Evolutionary conservation across 73 alveolate genomes (phyloP).

Genomic region (Paramecium sonneborni): DNA sequence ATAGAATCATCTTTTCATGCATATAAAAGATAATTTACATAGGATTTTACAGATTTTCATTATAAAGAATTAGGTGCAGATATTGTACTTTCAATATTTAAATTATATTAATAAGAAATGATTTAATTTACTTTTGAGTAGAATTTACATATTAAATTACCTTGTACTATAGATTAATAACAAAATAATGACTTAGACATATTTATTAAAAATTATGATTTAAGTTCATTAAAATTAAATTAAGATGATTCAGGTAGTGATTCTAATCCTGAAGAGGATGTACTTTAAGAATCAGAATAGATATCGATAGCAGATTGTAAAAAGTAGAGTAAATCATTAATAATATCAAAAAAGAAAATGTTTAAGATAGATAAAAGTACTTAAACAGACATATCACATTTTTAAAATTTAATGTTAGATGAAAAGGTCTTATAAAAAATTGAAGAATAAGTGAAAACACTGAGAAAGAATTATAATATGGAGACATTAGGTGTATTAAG

Average conservation of each 20-base stretch:
- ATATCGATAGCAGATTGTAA: background rate
- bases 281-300: background rate
- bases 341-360: background rate
- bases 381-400: slow-evolving; percentile 17
- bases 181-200: background rate
- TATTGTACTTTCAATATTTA: background rate
- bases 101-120: background rate
- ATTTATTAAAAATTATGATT: background rate
- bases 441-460: slow-evolving; percentile 6
- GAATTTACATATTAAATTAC: background rate
- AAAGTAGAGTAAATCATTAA: background rate
- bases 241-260: background rate
- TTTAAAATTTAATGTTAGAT: slow-evolving; percentile 26
- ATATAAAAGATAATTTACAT: background rate
- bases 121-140: too few relatives aligned
- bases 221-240: background rate
- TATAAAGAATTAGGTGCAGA: background rate
- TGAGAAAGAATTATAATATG: background rate
- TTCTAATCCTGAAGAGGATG: background rate
- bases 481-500: background rate
- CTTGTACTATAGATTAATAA: background rate
- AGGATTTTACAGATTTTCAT: background rate
- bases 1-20: background rate
- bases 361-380: background rate
- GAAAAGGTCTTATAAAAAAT: background rate